Evolutionary conservation across 148 eudicot genomes (phyloP), one percentile per base, ranked within the genome.

Genomic region (Arctostaphylos glauca): DNA sequence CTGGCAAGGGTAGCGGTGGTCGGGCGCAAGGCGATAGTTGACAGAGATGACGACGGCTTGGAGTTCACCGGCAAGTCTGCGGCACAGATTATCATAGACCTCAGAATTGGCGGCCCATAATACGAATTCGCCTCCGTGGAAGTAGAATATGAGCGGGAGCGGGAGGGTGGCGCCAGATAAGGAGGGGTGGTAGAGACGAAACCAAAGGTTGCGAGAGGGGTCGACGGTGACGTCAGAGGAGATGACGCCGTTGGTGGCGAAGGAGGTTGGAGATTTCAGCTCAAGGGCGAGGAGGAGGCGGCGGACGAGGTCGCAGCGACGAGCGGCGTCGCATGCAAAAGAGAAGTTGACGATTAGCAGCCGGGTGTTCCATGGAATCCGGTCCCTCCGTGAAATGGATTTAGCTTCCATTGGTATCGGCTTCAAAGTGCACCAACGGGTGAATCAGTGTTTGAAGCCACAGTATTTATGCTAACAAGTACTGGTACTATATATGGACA

Each of bases 51-150:
- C 74, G 23, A 64, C 56, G n/a, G 81, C 72, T 25, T 64, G 73
- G 74, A 79, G 12, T 21, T 48, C 19, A 6, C 19, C 14, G 19
- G 81, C 73, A 9, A 79, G 16, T 2, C 73, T 54, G 55, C 74
- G 81, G 44, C 81, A 79, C 2, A 79, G 6, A n/a, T 10, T n/a
- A 23, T 79, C 73, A 23, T 10, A 79, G 56, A 44, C 3, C 53
- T 2, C 14, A 9, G 72, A 5, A 6, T 62, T 14, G 2, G 81
- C 3, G n/a, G 50, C 8, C 15, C 12, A 6, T 41, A 2, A 21
- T 9, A 15, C 3, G 73, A 79, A 79, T 13, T 73, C 81, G 3
- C 81, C 74, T 43, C 81, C 81, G 46, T 79, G 73, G 81, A 79
- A 62, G 73, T 46, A 62, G 31, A 79, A 9, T 2, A 79, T 23